phyloP scores from a whole-genome alignment of 78 protist genomes.

The Dictyostelium capitatum region DNA sequence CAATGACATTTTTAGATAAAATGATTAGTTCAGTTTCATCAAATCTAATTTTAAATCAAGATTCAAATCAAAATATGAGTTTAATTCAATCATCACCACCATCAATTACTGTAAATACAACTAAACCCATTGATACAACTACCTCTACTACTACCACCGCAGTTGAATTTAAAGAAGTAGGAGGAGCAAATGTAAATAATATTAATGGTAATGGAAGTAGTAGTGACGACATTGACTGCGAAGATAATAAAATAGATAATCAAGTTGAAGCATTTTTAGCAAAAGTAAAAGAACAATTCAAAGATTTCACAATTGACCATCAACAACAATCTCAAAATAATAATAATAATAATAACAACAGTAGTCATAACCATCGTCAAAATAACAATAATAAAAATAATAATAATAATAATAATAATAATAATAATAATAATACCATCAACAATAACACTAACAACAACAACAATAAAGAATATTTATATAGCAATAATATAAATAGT shows the following conservation, averaged over 20 bases:
- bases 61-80: background rate
- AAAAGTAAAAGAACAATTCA: background rate
- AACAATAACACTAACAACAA: background rate
- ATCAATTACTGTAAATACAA: no score
- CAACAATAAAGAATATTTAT: no score
- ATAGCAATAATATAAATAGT: no score
- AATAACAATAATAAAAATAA: background rate
- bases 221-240: background rate
- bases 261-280: background rate
- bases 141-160: no score
- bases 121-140: no score
- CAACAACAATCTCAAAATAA: background rate
- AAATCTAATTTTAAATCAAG: background rate
- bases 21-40: constrained; percentile 19
- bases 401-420: background rate
- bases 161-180: no score
- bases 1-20: constrained; percentile 12
- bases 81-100: no score
- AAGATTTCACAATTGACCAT: background rate
- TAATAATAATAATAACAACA: background rate
- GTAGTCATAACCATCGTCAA: background rate
- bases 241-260: background rate
- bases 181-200: no score
- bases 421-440: background rate
- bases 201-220: background rate